Percentiles rank a stretch among this genome's conserved stretches.
Conservation (phyloP, 768 basidiomycete species). For the Mycena filopes region DNA sequence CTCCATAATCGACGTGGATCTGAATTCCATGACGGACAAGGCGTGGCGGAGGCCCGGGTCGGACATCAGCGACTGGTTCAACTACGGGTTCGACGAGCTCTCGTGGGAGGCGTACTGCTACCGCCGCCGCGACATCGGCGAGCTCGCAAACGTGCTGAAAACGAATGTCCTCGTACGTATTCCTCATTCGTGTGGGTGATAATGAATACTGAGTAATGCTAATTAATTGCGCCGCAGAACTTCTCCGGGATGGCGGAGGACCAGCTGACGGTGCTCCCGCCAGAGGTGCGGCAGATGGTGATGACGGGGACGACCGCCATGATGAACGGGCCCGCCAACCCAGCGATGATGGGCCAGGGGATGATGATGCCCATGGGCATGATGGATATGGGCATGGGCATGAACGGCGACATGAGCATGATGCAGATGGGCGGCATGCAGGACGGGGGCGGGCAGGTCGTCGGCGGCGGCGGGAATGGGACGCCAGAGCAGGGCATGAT, state of each 20-base stretch:
- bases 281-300: slow-evolving; percentile 87
- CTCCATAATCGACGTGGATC: slow-evolving; percentile 87
- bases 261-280: slow-evolving; percentile 79
- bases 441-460: slow-evolving; percentile 46
- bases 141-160: slow-evolving; percentile 83
- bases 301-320: slow-evolving; percentile 84
- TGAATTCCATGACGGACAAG: slow-evolving; percentile 80
- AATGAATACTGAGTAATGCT: too few relatives aligned
- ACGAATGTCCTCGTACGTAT: slow-evolving; percentile 80
- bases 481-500: slow-evolving; percentile 58
- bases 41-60: slow-evolving; percentile 93
- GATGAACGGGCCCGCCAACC: slow-evolving; percentile 70
- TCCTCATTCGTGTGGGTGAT: too few relatives aligned
- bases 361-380: slow-evolving; percentile 68
- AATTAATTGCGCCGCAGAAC: slow-evolving; percentile 57
- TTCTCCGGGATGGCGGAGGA: slow-evolving; percentile 87
- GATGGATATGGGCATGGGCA: slow-evolving; percentile 74
- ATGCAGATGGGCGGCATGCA: slow-evolving; percentile 47
- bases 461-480: slow-evolving; percentile 39
- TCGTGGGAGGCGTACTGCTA: slow-evolving; percentile 95
- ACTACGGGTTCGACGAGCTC: slow-evolving; percentile 98
- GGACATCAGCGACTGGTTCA: slow-evolving; percentile 98
- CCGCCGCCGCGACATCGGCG: slow-evolving; percentile 82
- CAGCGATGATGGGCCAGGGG: slow-evolving; percentile 62
- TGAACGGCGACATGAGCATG: slow-evolving; percentile 62